phyloP scores from a whole-genome alignment of 2,329 filamentous ascomycete species.

The Clonostachys solani region DNA sequence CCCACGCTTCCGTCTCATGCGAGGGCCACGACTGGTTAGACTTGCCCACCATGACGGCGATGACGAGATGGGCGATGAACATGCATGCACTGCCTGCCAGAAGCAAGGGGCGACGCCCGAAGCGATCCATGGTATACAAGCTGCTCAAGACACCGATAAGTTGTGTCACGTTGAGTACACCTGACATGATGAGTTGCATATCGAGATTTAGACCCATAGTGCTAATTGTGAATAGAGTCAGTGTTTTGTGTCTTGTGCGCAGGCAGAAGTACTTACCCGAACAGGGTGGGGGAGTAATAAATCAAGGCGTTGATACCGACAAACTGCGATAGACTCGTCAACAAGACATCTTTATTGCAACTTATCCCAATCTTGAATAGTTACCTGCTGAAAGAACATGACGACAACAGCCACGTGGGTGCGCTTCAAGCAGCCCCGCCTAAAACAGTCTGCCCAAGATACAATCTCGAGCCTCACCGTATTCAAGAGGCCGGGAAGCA shows the following conservation, averaged over 20 bases:
- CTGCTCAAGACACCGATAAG: conserved; percentile 31
- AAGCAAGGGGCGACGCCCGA: neutral
- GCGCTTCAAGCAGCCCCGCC: conserved; percentile 52
- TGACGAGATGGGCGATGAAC: conserved; percentile 16
- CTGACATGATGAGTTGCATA: conserved; percentile 23
- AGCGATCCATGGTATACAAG: too few relatives aligned
- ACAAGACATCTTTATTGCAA: too few relatives aligned
- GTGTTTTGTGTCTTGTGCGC: too few relatives aligned
- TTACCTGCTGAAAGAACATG: conserved; percentile 57
- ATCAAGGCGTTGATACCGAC: conserved; percentile 27
- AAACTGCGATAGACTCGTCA: too few relatives aligned
- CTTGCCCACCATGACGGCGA: conserved; percentile 15
- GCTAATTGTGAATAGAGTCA: too few relatives aligned
- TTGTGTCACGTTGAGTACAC: conserved; percentile 20
- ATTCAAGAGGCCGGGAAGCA: conserved; percentile 18
- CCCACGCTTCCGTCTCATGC: conserved; percentile 16
- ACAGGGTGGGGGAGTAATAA: conserved; percentile 40
- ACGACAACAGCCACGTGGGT: conserved; percentile 60
- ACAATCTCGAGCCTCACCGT: conserved; percentile 33
- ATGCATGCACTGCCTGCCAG: conserved; percentile 9
- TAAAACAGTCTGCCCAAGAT: conserved; percentile 35
- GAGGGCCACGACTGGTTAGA: conserved; percentile 14
- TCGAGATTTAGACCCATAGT: too few relatives aligned
- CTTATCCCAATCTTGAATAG: too few relatives aligned
- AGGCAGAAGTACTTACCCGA: too few relatives aligned